These are phyloP conservation scores for Aphanomyces astaci DNA, from an alignment of 352 stramenopile genomes.

Conservation along the genomic window DNA sequence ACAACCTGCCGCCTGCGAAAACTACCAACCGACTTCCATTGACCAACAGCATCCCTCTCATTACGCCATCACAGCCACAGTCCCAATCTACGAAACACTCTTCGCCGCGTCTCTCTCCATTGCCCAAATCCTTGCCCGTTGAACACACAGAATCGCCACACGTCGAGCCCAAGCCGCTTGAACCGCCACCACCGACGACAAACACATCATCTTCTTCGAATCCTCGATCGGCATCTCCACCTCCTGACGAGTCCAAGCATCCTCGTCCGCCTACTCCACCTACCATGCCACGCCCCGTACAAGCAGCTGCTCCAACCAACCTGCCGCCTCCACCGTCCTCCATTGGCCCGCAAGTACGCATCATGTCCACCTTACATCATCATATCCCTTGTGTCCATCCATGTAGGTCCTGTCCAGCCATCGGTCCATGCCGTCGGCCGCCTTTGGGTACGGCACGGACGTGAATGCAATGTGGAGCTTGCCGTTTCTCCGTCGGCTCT, in stretches of 20 bases:
- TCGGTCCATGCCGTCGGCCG: conserved; percentile 49
- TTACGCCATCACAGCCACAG: neutral
- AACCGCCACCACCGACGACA: too few species aligned
- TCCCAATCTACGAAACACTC: too few species aligned
- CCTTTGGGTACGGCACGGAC: conserved; percentile 40
- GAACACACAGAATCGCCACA: too few species aligned
- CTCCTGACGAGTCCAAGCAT: too few species aligned
- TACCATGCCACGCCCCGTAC: neutral
- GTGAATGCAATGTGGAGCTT: conserved; percentile 26
- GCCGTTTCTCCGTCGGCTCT: conserved; percentile 56
- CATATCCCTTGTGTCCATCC: neutral
- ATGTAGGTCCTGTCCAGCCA: conserved; percentile 54
- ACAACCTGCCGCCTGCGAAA: too few species aligned
- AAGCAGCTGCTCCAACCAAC: neutral
- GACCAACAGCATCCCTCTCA: neutral
- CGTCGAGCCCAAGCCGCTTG: too few species aligned
- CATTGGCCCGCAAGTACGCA: conserved; percentile 13
- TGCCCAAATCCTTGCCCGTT: too few species aligned
- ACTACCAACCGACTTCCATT: too few species aligned
- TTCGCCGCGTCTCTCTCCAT: too few species aligned
- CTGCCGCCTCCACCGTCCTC: neutral
- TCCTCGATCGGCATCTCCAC: too few species aligned
- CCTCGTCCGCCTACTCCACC: neutral
- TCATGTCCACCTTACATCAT: neutral
- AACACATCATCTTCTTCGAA: too few species aligned